These are phyloP conservation scores for Exserohilum rostratum DNA, from an alignment of 2,329 filamentous ascomycete species.

Conservation along the genomic window DNA sequence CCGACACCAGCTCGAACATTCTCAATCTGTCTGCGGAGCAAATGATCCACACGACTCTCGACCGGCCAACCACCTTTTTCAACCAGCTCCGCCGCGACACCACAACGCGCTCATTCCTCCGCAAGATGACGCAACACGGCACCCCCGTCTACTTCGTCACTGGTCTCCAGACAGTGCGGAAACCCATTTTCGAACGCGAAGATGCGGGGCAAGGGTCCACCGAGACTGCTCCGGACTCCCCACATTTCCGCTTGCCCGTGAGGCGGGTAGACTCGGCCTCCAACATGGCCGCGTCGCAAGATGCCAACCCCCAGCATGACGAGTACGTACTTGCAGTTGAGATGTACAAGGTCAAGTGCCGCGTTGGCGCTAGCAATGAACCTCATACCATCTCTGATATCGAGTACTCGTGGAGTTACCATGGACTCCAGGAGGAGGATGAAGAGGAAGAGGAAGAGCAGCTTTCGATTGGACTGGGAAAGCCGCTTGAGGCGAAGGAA, in stretches of 20 bases:
- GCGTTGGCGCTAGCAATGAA: constrained; percentile 28
- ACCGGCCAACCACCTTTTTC: constrained; percentile 28
- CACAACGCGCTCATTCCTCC: constrained; percentile 27
- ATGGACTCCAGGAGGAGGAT: constrained; percentile 23
- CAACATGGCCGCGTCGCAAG: constrained; percentile 3
- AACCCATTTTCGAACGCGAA: constrained; percentile 25
- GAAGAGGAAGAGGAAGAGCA: constrained; percentile 26
- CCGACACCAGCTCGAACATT: constrained; percentile 12
- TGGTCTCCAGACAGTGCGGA: constrained; percentile 54
- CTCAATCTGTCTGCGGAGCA: constrained; percentile 28
- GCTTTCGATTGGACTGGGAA: constrained; percentile 38
- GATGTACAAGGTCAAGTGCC: constrained; percentile 34
- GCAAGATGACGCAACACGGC: constrained; percentile 53
- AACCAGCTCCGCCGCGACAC: constrained; percentile 29
- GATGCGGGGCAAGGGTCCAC: constrained; percentile 13
- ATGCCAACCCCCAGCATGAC: constrained; percentile 1
- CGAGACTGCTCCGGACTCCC: constrained; percentile 3
- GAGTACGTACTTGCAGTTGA: constrained; percentile 31
- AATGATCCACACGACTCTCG: constrained; percentile 20
- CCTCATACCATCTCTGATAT: constrained; percentile 39
- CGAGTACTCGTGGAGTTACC: constrained; percentile 37
- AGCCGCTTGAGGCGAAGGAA: constrained; percentile 23
- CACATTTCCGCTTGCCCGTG: constrained; percentile 16
- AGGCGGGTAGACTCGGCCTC: constrained; percentile 33
- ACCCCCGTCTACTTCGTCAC: constrained; percentile 50